Base-by-base conservation (phyloP, 768 basidiomycete species). In the Mrakia gelida region DNA sequence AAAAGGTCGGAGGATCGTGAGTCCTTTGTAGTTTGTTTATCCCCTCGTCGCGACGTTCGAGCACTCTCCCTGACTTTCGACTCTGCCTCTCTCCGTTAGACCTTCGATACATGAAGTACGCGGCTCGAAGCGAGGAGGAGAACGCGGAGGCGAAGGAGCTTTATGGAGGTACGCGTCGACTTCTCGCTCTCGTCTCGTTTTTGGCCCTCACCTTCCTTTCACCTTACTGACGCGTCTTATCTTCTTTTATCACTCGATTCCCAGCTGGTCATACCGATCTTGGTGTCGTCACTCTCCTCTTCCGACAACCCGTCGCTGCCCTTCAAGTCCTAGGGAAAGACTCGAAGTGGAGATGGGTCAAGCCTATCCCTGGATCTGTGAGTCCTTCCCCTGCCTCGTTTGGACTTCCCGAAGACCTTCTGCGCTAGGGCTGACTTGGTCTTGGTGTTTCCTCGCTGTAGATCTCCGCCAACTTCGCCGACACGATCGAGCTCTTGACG, bases 31-130 rank as follows among this genome's bases (percentile, higher is more conserved):
- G n/a, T 21, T 16, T 52, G 2, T 52, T 7, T 21, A 2, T 2
- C 4, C 18, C 4, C 18, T 52, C 49, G 49, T 21, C 45, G 9
- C 45, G 38, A 38, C 8, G 9, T 7, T 45, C 7, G 4, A 11
- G 1, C 15, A 18, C 49, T 18, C 18, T 21, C 49, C 1, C 49
- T 52, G 49, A 52, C 18, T 2, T 16, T 38, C n/a, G n/a, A n/a
- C 45, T 49, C 18, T 52, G 4, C 18, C 49, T 52, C 49, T 45
- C 11, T 16, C 18, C n/a, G n/a, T 16, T 21, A 52, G 49, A 87
- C 79, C 82, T 87, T 5, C 86, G 88, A 41, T 88, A 88, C 84
- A 89, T 89, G 88, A 87, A 88, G 80, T 89, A 88, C 84, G 81
- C 81, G 65, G 86, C 86, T 78, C 86, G 86, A 82, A 84, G 84